Evolutionary conservation across 257 asterid species (phyloP).

Genomic region (Sherardia arvensis): DNA sequence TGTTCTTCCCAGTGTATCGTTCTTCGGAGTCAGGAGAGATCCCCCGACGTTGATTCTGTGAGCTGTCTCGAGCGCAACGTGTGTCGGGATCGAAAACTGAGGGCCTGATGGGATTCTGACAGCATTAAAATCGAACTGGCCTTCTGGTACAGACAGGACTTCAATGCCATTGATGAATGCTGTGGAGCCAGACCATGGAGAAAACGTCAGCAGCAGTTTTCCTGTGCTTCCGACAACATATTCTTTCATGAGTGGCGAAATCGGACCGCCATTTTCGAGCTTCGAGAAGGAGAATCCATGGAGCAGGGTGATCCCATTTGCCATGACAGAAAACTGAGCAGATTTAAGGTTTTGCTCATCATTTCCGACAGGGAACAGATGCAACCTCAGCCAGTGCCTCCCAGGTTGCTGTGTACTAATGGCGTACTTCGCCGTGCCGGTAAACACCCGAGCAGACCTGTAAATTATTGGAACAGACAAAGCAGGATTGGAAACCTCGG

Average conservation of each 20-base stretch:
- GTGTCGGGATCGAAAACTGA: slow-evolving; percentile 13
- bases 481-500: slow-evolving; percentile 14
- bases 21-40: slow-evolving; percentile 22
- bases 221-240: slow-evolving; percentile 22
- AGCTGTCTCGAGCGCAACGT: slow-evolving; percentile 23
- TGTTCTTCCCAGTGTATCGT: slow-evolving; percentile 27
- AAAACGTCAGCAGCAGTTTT: slow-evolving; percentile 14
- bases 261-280: neutral
- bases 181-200: slow-evolving; percentile 21
- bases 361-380: slow-evolving; percentile 24
- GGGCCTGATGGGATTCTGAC: slow-evolving; percentile 17
- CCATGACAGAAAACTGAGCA: slow-evolving; percentile 31
- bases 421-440: slow-evolving; percentile 15
- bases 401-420: slow-evolving; percentile 26
- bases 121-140: slow-evolving; percentile 21
- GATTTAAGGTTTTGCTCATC: slow-evolving; percentile 17
- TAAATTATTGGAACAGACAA: slow-evolving; percentile 12
- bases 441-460: slow-evolving; percentile 27
- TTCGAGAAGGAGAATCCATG: slow-evolving; percentile 26
- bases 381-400: slow-evolving; percentile 34
- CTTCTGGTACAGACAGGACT: slow-evolving; percentile 24
- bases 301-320: slow-evolving; percentile 29
- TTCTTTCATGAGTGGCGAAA: slow-evolving; percentile 21
- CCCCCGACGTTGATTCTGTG: slow-evolving; percentile 31
- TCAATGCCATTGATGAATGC: slow-evolving; percentile 35